Evolutionary conservation across 2,329 filamentous ascomycete species (phyloP).

Genomic region (Dendryphion nanum): DNA sequence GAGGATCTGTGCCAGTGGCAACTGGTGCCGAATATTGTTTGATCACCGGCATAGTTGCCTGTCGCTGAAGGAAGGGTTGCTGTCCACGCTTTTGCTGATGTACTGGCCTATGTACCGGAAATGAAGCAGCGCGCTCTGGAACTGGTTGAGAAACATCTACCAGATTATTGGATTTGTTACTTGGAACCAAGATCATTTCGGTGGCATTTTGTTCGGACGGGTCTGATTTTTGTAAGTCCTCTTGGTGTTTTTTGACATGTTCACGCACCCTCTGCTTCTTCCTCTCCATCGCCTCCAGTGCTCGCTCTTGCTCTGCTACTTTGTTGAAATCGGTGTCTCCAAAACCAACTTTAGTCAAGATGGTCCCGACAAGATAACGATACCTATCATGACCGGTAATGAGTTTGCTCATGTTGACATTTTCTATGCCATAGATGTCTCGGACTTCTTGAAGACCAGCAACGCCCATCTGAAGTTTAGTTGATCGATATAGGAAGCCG

Average conservation of each 20-base stretch:
- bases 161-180: constrained; percentile 6
- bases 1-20: constrained; percentile 6
- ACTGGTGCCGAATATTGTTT: background rate
- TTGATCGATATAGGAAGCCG: constrained; percentile 79
- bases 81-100: constrained; percentile 9
- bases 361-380: constrained; percentile 47
- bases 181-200: constrained; percentile 15
- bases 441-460: constrained; percentile 75
- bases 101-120: constrained; percentile 1
- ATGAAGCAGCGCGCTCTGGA: background rate
- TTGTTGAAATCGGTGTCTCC: constrained; percentile 47
- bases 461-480: constrained; percentile 76
- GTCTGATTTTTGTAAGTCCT: constrained; percentile 11
- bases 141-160: background rate
- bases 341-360: constrained; percentile 49
- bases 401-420: constrained; percentile 49
- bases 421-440: constrained; percentile 63
- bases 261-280: constrained; percentile 34
- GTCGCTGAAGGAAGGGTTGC: constrained; percentile 9
- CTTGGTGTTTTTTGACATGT: constrained; percentile 18
- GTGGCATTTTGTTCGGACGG: constrained; percentile 9
- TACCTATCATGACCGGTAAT: constrained; percentile 52
- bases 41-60: constrained; percentile 5
- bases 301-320: constrained; percentile 43
- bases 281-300: constrained; percentile 28